Conservation (phyloP, 129 eudicot species). For the Helianthus tuberosus region DNA sequence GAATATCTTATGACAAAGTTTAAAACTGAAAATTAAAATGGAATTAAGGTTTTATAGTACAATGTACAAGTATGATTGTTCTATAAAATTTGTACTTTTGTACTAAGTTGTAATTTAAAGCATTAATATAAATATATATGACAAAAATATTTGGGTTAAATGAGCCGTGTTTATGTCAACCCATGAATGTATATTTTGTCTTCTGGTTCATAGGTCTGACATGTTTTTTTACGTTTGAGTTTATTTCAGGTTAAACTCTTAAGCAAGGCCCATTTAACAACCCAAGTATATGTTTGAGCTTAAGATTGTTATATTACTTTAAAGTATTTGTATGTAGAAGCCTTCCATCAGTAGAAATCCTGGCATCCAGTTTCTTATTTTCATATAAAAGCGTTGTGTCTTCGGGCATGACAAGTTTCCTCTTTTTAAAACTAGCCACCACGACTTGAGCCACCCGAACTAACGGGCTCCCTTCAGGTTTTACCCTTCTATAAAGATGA, state of each 20-base stretch:
- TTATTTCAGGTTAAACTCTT: background rate
- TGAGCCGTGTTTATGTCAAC: background rate
- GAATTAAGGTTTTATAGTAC: no score
- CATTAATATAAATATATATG: background rate
- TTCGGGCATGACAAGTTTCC: constrained; percentile 48
- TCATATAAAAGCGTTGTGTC: constrained; percentile 47
- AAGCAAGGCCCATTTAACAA: background rate
- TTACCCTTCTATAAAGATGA: constrained; percentile 56
- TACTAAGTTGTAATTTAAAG: no score
- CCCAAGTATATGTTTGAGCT: background rate
- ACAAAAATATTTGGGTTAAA: background rate
- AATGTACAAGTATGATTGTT: no score
- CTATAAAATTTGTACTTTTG: no score
- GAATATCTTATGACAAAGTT: no score
- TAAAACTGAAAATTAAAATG: no score
- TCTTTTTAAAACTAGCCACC: constrained; percentile 70
- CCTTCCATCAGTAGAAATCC: constrained; percentile 66
- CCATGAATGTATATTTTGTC: background rate
- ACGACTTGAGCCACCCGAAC: constrained; percentile 73
- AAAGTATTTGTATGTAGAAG: constrained; percentile 67
- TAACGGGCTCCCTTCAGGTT: constrained; percentile 90
- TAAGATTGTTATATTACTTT: constrained; percentile 38
- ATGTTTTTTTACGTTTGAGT: background rate
- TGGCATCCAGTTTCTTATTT: constrained; percentile 69
- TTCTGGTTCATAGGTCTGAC: background rate